phyloP scores from a whole-genome alignment of 345 rosid genomes.

The Stellera chamaejasme region DNA sequence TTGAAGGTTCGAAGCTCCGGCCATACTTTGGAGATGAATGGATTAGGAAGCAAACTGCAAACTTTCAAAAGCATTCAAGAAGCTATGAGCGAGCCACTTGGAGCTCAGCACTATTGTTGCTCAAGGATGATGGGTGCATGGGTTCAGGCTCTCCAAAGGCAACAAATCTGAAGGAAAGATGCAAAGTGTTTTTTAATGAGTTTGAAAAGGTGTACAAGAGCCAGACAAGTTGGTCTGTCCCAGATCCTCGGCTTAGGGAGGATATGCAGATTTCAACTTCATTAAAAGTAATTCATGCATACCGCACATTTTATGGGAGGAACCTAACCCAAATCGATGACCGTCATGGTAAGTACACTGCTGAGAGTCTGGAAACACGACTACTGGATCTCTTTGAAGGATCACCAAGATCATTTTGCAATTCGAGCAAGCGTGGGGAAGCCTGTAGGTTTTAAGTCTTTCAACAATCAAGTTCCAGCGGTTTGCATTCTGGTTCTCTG shows the following conservation, averaged over 20 bases:
- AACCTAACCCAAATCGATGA: conserved; percentile 31
- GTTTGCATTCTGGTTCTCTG: no score
- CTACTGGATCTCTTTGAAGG: conserved; percentile 64
- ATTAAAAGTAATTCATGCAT: conserved; percentile 64
- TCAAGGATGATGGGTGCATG: conserved; percentile 27
- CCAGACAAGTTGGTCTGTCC: conserved; percentile 55
- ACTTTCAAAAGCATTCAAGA: conserved; percentile 50
- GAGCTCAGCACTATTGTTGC: conserved; percentile 44
- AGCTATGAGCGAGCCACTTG: conserved; percentile 61
- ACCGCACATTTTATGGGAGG: conserved; percentile 47
- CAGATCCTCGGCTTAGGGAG: conserved; percentile 58
- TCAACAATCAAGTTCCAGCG: no score
- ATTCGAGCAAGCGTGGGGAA: conserved; percentile 40
- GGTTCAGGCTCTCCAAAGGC: conserved; percentile 12
- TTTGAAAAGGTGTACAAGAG: conserved; percentile 61
- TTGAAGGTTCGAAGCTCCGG: conserved; percentile 56
- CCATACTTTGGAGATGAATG: conserved; percentile 70
- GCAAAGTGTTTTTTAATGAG: conserved; percentile 43
- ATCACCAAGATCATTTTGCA: conserved; percentile 28
- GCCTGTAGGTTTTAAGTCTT: conserved; percentile 4
- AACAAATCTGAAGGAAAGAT: conserved; percentile 35
- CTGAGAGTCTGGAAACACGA: conserved; percentile 46
- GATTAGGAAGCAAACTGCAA: conserved; percentile 60
- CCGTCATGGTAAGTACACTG: conserved; percentile 45
- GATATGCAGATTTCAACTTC: conserved; percentile 59